phyloP scores from a whole-genome alignment of 2,329 filamentous ascomycete genomes.

The Bipolaris sorokiniana region DNA sequence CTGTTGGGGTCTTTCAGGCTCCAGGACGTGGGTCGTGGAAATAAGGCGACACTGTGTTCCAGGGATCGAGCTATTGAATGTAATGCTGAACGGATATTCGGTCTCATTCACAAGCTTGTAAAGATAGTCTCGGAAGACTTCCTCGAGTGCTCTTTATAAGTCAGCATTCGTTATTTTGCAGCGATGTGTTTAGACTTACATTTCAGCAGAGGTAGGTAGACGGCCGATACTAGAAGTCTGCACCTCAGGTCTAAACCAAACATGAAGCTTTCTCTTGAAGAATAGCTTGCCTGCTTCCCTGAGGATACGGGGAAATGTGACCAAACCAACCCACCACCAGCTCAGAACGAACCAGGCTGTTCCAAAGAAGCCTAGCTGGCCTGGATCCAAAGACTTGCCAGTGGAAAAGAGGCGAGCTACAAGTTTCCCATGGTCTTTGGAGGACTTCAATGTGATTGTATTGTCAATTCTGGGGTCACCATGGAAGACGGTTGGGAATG shows the following conservation, averaged over 20 bases:
- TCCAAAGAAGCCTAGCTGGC: conserved; percentile 50
- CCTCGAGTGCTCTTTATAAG: conserved; percentile 39
- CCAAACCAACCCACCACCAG: conserved; percentile 73
- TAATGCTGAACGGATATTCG: conserved; percentile 55
- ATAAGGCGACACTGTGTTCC: conserved; percentile 25
- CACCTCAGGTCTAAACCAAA: conserved; percentile 71
- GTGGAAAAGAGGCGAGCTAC: conserved; percentile 65
- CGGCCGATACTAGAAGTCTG: conserved; percentile 62
- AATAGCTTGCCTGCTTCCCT: conserved; percentile 65
- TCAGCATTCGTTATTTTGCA: conserved; percentile 14
- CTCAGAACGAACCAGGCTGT: conserved; percentile 57
- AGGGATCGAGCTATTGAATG: conserved; percentile 61
- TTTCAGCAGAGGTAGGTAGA: conserved; percentile 59
- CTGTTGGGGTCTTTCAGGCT: conserved; percentile 26
- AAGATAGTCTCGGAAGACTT: conserved; percentile 51
- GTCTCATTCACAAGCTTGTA: conserved; percentile 58
- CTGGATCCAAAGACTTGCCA: conserved; percentile 59
- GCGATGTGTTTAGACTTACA: conserved; percentile 23
- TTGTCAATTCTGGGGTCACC: conserved; percentile 58
- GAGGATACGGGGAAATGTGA: conserved; percentile 70
- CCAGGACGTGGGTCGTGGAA: conserved; percentile 26
- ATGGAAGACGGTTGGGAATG: conserved; percentile 44
- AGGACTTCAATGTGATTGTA: conserved; percentile 66
- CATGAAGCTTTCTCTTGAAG: conserved; percentile 63
- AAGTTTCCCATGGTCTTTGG: conserved; percentile 66